These are phyloP conservation scores for Nakazawaea peltata DNA, from an alignment of 805 yeast species.

Conservation along the genomic window DNA sequence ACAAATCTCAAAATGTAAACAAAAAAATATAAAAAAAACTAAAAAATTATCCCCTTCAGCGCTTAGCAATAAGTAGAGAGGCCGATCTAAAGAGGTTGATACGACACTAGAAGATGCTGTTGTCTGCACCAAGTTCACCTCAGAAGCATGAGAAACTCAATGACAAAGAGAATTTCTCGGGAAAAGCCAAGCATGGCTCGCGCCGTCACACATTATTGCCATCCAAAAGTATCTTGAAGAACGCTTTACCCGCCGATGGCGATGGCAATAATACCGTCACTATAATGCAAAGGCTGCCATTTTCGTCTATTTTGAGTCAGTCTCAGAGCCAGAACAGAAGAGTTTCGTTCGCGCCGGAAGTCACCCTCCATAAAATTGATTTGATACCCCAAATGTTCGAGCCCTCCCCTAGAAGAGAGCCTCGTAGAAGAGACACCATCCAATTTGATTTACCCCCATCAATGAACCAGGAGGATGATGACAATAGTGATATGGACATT, in stretches of 20 bases:
- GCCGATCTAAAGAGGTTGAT: no score
- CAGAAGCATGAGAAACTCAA: neutral
- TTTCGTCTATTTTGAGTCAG: neutral
- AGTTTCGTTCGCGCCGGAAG: slow-evolving; percentile 75
- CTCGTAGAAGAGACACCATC: slow-evolving; percentile 20
- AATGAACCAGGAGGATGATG: slow-evolving; percentile 1
- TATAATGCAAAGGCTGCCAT: slow-evolving; percentile 18
- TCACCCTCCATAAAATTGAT: slow-evolving; percentile 52
- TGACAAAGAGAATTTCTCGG: slow-evolving; percentile 3
- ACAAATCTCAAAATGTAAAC: no score
- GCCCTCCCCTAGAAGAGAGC: slow-evolving; percentile 12
- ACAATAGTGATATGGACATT: slow-evolving; percentile 19
- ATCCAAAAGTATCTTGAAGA: slow-evolving; percentile 30
- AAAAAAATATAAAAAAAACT: no score
- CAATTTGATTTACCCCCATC: slow-evolving; percentile 25
- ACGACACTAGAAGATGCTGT: no score
- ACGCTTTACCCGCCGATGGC: slow-evolving; percentile 10
- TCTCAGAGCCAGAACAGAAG: slow-evolving; percentile 29
- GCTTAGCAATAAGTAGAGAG: no score
- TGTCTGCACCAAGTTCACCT: slow-evolving; percentile 12
- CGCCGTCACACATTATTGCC: slow-evolving; percentile 29
- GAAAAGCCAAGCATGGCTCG: neutral
- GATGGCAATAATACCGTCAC: slow-evolving; percentile 29
- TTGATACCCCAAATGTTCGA: slow-evolving; percentile 19
- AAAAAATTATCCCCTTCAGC: no score